A percentile compares a stretch with the other conserved stretches of the same genome.
These are phyloP conservation scores for Trichoderma lentiforme DNA, from an alignment of 2,329 filamentous ascomycete species.

Conservation along the genomic window DNA sequence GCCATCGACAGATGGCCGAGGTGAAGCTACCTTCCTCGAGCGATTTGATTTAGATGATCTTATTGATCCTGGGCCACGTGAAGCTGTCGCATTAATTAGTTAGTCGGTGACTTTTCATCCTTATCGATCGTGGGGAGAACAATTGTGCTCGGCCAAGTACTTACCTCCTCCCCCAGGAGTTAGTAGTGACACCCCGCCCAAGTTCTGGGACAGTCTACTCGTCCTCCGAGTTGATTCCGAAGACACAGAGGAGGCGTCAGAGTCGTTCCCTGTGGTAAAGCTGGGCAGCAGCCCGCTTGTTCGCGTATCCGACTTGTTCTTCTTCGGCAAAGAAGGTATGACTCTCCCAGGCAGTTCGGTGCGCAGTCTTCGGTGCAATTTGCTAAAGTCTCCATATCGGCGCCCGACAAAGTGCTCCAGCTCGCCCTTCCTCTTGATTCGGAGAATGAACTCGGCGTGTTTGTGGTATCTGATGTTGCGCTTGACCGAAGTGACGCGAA, in stretches of 20 bases:
- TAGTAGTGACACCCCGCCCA: constrained; percentile 27
- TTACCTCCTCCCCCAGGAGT: constrained; percentile 27
- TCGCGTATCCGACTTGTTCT: constrained; percentile 80
- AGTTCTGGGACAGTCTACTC: constrained; percentile 27
- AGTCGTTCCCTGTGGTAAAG: constrained; percentile 58
- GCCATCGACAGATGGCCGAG: constrained; percentile 33
- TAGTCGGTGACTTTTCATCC: background rate
- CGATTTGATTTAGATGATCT: constrained; percentile 32
- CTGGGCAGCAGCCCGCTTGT: constrained; percentile 54
- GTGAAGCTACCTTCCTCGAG: constrained; percentile 28
- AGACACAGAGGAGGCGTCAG: constrained; percentile 76
- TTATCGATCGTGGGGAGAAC: background rate
- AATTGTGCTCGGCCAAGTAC: background rate
- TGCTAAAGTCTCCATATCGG: constrained; percentile 83
- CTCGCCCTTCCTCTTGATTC: constrained; percentile 74
- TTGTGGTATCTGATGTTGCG: constrained; percentile 86
- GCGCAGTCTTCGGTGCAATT: constrained; percentile 73
- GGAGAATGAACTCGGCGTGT: constrained; percentile 88
- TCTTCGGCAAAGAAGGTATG: constrained; percentile 79
- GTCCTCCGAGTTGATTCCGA: constrained; percentile 69
- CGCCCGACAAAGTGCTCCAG: constrained; percentile 76
- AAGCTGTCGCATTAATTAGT: constrained; percentile 11
- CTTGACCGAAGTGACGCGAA: constrained; percentile 76
- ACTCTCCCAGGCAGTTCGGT: constrained; percentile 88
- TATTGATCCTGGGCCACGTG: constrained; percentile 27